Percentiles rank a stretch among this genome's conserved stretches.
Conservation (phyloP, 768 basidiomycete genomes). For the Tylopilus sp. region DNA sequence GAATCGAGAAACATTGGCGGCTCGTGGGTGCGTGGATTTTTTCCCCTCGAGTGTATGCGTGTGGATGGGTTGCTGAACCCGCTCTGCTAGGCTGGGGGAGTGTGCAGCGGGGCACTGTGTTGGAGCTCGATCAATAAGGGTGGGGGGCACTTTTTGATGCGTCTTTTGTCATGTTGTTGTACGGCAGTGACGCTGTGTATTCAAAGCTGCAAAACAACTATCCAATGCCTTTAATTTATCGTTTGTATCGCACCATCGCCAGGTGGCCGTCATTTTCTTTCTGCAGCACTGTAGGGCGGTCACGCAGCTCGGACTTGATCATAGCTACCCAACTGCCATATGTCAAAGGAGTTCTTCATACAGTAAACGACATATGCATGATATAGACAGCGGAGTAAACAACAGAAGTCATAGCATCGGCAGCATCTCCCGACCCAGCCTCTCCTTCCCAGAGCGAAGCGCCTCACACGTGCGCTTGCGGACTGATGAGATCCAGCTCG, state of each 20-base stretch:
- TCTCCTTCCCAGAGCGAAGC: background rate
- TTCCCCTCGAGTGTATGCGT: background rate
- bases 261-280: no score
- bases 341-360: background rate
- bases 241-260: no score
- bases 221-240: no score
- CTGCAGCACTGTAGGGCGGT: no score
- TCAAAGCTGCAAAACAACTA: background rate
- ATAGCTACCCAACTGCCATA: background rate
- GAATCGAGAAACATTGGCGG: constrained; percentile 99
- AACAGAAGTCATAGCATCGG: background rate
- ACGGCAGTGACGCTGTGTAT: background rate
- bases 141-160: background rate
- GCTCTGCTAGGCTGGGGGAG: constrained; percentile 59
- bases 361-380: background rate
- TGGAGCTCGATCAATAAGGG: constrained; percentile 63
- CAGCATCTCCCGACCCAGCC: background rate
- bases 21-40: constrained; percentile 70
- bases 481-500: constrained; percentile 62
- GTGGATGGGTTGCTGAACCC: background rate
- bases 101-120: constrained; percentile 78
- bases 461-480: constrained; percentile 17
- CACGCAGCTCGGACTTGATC: no score
- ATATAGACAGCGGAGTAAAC: background rate
- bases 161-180: background rate